These are phyloP conservation scores for Brassica rapa DNA, from an alignment of 345 rosid genomes.

Conservation along the genomic window DNA sequence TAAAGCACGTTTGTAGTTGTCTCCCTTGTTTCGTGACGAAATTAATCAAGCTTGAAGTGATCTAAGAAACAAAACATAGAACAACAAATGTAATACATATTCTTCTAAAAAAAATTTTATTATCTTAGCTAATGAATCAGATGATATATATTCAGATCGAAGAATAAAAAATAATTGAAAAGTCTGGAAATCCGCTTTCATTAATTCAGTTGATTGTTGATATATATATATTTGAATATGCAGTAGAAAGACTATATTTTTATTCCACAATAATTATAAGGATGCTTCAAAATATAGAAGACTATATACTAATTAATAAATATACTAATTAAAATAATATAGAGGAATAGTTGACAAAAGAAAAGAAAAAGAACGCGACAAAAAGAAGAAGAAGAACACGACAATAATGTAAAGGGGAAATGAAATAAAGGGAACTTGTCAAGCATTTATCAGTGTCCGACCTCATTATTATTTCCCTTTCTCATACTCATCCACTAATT, in stretches of 20 bases:
- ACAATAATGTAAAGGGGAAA: not conserved
- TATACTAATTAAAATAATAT: not conserved
- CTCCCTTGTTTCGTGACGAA: not conserved
- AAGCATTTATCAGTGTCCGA: slow-evolving; percentile 5
- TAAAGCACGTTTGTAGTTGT: not conserved
- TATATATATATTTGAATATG: no score
- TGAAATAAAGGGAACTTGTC: not conserved
- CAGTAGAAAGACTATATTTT: not conserved
- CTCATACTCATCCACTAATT: slow-evolving; percentile 2
- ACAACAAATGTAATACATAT: no score
- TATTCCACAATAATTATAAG: not conserved
- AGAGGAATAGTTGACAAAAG: slow-evolving; percentile 11
- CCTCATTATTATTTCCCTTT: slow-evolving; percentile 4
- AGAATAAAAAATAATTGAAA: no score
- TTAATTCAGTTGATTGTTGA: no score
- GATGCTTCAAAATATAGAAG: not conserved
- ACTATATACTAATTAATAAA: not conserved
- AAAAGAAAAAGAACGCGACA: slow-evolving; percentile 11
- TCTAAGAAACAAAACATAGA: no score
- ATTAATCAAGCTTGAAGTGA: no score
- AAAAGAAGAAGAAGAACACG: slow-evolving; percentile 8
- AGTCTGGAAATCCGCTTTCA: no score
- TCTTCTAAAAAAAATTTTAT: no score
- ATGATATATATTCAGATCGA: no score
- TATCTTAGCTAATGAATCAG: no score